Evolutionary conservation across 768 basidiomycete genomes (phyloP).

Genomic region (Suillus subalutaceus): DNA sequence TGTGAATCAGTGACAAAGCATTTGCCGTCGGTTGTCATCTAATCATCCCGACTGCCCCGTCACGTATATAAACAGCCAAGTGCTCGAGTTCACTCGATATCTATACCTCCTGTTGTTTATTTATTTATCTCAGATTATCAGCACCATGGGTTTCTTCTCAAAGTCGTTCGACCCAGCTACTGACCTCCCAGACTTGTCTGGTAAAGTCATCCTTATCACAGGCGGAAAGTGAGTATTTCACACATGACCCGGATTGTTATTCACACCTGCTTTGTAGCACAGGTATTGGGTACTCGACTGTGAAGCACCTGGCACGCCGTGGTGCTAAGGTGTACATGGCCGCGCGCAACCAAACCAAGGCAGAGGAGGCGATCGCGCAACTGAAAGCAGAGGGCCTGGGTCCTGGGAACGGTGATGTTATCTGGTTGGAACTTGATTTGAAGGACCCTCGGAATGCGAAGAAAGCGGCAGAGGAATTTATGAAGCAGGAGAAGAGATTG

Average conservation of each 20-base stretch:
- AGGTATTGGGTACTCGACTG: slow-evolving; percentile 54
- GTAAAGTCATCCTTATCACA: slow-evolving; percentile 58
- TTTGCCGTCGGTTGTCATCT: too few relatives aligned
- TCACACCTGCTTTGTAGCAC: slow-evolving; percentile 28
- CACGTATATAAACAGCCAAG: background rate
- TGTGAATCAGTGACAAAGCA: too few relatives aligned
- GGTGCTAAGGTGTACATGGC: slow-evolving; percentile 66
- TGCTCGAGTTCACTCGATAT: background rate
- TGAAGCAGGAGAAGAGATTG: slow-evolving; percentile 51
- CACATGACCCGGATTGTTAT: background rate
- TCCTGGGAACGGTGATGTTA: slow-evolving; percentile 47
- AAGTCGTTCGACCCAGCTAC: slow-evolving; percentile 38
- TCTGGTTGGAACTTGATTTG: slow-evolving; percentile 57
- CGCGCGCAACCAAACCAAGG: slow-evolving; percentile 50
- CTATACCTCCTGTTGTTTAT: slow-evolving; percentile 1
- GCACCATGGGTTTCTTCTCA: slow-evolving; percentile 25
- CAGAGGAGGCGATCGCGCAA: slow-evolving; percentile 48
- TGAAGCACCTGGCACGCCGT: slow-evolving; percentile 51
- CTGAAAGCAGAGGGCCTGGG: slow-evolving; percentile 47
- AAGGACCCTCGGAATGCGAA: slow-evolving; percentile 50
- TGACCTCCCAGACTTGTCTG: slow-evolving; percentile 48
- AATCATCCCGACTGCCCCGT: background rate
- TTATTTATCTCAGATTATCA: background rate
- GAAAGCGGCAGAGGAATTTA: slow-evolving; percentile 49
- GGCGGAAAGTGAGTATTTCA: slow-evolving; percentile 51